Percentiles rank a stretch among this genome's conserved stretches.
These are phyloP conservation scores for Plasmodium gaboni DNA, from an alignment of 169 alveolate genomes.

Conservation along the genomic window DNA sequence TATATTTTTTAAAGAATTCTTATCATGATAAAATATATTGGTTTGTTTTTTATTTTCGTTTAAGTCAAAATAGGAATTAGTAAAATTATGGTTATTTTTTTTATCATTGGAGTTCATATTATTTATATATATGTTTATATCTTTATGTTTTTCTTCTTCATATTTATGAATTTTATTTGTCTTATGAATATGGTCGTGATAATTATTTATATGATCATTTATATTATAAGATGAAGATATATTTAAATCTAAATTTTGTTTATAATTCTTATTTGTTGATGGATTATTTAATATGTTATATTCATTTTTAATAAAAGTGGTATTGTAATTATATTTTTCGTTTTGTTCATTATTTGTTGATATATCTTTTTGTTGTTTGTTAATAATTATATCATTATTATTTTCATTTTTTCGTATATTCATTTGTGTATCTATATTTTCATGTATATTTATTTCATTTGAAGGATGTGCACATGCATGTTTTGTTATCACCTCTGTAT, in stretches of 20 bases:
- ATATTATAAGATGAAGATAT: neutral
- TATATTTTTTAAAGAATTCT: too few relatives aligned
- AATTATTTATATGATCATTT: neutral
- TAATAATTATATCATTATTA: neutral
- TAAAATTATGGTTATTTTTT: too few relatives aligned
- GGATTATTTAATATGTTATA: neutral
- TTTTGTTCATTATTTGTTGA: slow-evolving; percentile 2
- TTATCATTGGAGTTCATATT: too few relatives aligned
- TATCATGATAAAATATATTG: too few relatives aligned
- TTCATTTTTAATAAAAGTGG: slow-evolving; percentile 14
- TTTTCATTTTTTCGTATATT: neutral
- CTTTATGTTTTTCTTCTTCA: too few relatives aligned
- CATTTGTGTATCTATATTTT: neutral
- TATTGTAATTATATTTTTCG: neutral
- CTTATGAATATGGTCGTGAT: neutral
- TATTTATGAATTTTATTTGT: too few relatives aligned
- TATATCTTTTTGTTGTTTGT: neutral
- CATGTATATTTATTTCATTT: neutral
- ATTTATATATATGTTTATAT: too few relatives aligned
- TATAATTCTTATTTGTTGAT: neutral
- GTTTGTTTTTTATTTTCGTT: too few relatives aligned
- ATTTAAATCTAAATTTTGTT: slow-evolving; percentile 7
- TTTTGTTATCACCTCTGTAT: neutral
- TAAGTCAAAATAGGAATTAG: too few relatives aligned
- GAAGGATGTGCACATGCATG: neutral